Conservation (phyloP, 2,329 filamentous ascomycete genomes). For the Apiospora hydei region DNA sequence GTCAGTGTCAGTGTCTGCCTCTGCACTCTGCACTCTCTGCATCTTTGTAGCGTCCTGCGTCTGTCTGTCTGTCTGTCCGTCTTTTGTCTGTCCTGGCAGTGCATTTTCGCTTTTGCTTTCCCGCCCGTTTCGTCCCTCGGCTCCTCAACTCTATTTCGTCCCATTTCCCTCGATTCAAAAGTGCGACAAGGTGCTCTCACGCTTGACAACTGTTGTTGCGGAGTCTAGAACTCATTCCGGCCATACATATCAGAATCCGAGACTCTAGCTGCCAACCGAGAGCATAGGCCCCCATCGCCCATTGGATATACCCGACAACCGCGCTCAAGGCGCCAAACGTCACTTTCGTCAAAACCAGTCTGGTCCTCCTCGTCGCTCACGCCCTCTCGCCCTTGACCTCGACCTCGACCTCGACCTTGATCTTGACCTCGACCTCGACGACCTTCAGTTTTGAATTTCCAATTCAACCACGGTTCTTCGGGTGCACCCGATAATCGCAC, state of each 20-base stretch:
- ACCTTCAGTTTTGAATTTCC: neutral
- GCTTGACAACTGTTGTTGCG: conserved; percentile 21
- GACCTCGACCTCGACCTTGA: neutral
- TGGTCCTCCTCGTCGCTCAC: conserved; percentile 4
- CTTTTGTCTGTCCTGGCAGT: neutral
- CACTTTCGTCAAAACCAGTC: conserved; percentile 11
- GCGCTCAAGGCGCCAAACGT: conserved; percentile 20
- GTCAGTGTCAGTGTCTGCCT: neutral
- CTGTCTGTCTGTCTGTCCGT: neutral
- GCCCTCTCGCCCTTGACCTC: neutral
- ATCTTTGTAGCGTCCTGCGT: neutral
- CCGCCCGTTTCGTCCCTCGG: conserved; percentile 16
- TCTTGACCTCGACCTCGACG: neutral
- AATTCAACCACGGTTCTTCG: neutral
- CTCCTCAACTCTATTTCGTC: conserved; percentile 19
- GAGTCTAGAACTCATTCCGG: conserved; percentile 19
- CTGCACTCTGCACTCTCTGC: neutral
- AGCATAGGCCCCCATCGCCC: conserved; percentile 7
- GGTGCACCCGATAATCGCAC: neutral
- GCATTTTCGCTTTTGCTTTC: conserved; percentile 17
- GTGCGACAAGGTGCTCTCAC: conserved; percentile 1
- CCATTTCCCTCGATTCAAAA: neutral
- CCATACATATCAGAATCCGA: conserved; percentile 13
- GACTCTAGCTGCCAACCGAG: conserved; percentile 21
- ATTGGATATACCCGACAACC: conserved; percentile 20